phyloP scores from a whole-genome alignment of 1,139 yeast genomes.

The Suhomyces terraborum region DNA sequence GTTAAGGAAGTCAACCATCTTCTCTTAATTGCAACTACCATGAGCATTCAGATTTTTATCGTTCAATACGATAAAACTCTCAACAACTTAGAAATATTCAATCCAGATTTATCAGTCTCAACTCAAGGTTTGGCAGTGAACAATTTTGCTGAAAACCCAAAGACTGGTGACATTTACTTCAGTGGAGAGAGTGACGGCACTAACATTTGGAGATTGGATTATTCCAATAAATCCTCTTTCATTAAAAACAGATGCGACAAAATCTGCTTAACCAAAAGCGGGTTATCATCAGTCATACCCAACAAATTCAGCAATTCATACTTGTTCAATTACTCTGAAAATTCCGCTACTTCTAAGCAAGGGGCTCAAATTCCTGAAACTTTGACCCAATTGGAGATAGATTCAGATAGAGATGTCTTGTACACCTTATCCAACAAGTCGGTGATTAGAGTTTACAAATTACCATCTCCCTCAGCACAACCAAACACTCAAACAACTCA shows the following conservation, averaged over 20 bases:
- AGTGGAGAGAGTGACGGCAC: slow-evolving; percentile 75
- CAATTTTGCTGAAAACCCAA: slow-evolving; percentile 58
- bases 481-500: slow-evolving; percentile 19
- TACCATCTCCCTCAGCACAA: slow-evolving; percentile 24
- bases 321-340: slow-evolving; percentile 32
- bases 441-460: slow-evolving; percentile 75
- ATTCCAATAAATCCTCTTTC: slow-evolving; percentile 87
- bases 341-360: slow-evolving; percentile 17
- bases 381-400: slow-evolving; percentile 67
- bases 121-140: slow-evolving; percentile 76
- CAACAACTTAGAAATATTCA: slow-evolving; percentile 68
- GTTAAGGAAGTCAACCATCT: slow-evolving; percentile 73
- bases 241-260: slow-evolving; percentile 82
- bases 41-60: slow-evolving; percentile 76
- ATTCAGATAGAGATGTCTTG: slow-evolving; percentile 71
- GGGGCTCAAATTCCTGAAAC: slow-evolving; percentile 48
- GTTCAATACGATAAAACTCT: slow-evolving; percentile 55
- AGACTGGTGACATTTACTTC: slow-evolving; percentile 80
- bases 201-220: slow-evolving; percentile 85
- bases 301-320: slow-evolving; percentile 50
- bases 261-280: slow-evolving; percentile 73
- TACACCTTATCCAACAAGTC: slow-evolving; percentile 86
- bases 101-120: slow-evolving; percentile 80
- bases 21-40: slow-evolving; percentile 76
- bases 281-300: slow-evolving; percentile 62